phyloP scores from a whole-genome alignment of 768 basidiomycete genomes.

The Cystobasidium ongulense region DNA sequence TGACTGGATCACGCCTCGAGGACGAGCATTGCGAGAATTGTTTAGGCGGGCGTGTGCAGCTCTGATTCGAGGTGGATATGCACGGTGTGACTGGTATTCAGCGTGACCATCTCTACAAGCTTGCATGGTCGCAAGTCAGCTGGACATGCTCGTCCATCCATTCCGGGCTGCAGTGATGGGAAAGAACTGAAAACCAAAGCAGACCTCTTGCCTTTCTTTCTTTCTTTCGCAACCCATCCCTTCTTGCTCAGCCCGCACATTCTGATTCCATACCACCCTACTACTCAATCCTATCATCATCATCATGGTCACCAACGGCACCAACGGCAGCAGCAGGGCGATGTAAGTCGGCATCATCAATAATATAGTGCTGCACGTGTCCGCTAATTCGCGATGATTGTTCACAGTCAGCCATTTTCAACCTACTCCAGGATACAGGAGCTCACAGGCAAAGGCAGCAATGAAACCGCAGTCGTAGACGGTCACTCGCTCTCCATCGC shows the following conservation, averaged over 20 bases:
- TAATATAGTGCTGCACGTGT: background rate
- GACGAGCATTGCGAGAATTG: no score
- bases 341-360: background rate
- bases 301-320: constrained; percentile 12
- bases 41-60: background rate
- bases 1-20: background rate
- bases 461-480: background rate
- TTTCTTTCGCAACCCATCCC: background rate
- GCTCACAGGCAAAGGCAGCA: background rate
- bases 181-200: background rate
- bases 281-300: background rate
- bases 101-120: background rate
- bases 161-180: no score
- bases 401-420: background rate
- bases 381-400: background rate
- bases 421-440: background rate
- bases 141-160: background rate
- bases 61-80: no score
- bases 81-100: no score
- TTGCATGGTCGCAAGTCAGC: background rate
- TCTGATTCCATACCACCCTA: background rate
- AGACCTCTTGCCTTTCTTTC: background rate
- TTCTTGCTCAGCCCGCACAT: background rate
- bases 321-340: background rate
- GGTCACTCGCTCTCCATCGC: constrained; percentile 17